Base-by-base conservation (phyloP, 768 basidiomycete genomes). In the Lyophyllum shimeji region DNA sequence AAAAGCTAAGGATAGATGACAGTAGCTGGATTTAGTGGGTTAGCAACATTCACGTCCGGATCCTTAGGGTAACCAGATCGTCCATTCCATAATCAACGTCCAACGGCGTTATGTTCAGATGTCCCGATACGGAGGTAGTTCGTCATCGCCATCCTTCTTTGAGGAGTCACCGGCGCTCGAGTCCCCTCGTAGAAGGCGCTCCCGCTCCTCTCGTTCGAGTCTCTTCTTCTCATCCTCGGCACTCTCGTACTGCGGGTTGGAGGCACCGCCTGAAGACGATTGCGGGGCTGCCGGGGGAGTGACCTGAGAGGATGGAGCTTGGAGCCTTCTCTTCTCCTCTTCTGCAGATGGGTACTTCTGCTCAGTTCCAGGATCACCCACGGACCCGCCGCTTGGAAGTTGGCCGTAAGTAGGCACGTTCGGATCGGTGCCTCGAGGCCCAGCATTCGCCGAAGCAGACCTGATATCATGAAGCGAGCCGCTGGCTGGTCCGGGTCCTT, bases 161-260 rank as follows among this genome's bases (percentile, higher is more conserved):
- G 17, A 27, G 40, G 64, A 9, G 45, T 58, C 46, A 27, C 50
- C 48, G 25, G 55, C 42, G 40, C 31, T 62, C 48, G 37, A 53
- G 54, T 27, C 58, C 37, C 47, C 61, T 51, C 65, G 55, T 45
- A 81, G 60, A 15, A 85, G 60, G 20, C 79, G 75, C 60, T 89
- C 89, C 50, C 85, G 74, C 62, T 87, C 85, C 64, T 90, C 86
- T 44, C 81, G 79, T 67, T 89, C 86, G 48, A 83, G 61, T 20
- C 85, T 70, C 64, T 70, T 77, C 77, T 86, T 88, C 76, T 88
- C 85, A 3, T 86, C 83, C 48, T 81, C 84, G 0, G 86, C 83
- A 48, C 75, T 76, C 65, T 84, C 82, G 23, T 69, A 66, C 18
- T 57, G 49, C 60, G 31, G 39, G 61, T 52, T 62, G 31, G 66